These are phyloP conservation scores for Candida nemodendra DNA, from an alignment of 805 yeast genomes.

Conservation along the genomic window DNA sequence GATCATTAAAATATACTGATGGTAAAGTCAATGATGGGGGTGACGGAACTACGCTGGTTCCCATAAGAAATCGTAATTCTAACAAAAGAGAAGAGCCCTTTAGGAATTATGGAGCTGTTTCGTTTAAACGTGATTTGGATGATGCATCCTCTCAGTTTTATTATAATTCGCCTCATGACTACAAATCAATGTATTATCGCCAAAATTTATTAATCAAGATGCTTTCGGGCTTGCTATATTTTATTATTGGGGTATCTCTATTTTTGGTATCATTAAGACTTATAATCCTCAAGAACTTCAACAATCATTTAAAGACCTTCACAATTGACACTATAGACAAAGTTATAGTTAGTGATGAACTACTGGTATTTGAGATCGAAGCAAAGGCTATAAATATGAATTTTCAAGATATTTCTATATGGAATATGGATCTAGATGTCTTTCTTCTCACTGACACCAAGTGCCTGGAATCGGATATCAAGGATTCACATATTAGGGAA, in stretches of 20 bases:
- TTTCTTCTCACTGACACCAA: conserved; percentile 29
- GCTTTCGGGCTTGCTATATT: conserved; percentile 16
- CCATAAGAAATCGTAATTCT: background rate
- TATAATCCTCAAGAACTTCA: conserved; percentile 26
- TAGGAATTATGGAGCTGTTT: conserved; percentile 14
- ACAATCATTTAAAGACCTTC: conserved; percentile 27
- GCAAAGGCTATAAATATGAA: conserved; percentile 28
- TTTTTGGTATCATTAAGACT: conserved; percentile 17
- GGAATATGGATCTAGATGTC: conserved; percentile 34
- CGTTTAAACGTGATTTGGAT: conserved; percentile 15
- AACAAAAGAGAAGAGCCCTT: conserved; percentile 5
- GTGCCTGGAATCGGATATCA: conserved; percentile 7
- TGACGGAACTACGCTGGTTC: background rate
- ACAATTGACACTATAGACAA: conserved; percentile 26
- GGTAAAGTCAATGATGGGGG: background rate
- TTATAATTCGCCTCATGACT: conserved; percentile 34
- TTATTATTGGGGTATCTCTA: conserved; percentile 9
- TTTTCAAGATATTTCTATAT: conserved; percentile 31
- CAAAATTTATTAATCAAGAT: conserved; percentile 23
- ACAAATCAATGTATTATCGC: conserved; percentile 27
- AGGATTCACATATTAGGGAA: background rate
- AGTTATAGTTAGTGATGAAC: conserved; percentile 31
- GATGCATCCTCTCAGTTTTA: conserved; percentile 17
- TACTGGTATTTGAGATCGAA: conserved; percentile 32
- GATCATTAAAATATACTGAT: conserved; percentile 12